These are phyloP conservation scores for Barnettozyma populi DNA, from an alignment of 805 yeast species.

Conservation along the genomic window DNA sequence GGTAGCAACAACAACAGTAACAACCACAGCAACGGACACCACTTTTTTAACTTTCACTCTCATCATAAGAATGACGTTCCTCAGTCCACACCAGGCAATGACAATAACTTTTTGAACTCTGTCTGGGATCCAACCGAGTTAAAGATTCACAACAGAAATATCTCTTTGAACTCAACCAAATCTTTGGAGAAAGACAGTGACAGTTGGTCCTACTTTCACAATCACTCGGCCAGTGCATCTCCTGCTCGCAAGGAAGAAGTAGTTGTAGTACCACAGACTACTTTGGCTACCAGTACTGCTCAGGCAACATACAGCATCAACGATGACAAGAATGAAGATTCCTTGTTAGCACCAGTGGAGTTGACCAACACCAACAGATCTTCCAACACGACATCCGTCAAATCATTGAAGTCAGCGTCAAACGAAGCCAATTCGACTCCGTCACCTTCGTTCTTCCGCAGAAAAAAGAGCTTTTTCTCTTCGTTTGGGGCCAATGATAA, in stretches of 20 bases:
- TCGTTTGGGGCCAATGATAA: slow-evolving; percentile 28
- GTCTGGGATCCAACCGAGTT: slow-evolving; percentile 8
- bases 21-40: neutral
- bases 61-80: neutral
- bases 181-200: slow-evolving; percentile 14
- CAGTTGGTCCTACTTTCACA: slow-evolving; percentile 18
- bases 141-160: slow-evolving; percentile 11
- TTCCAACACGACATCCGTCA: slow-evolving; percentile 12
- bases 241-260: neutral
- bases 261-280: neutral
- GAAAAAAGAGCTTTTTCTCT: slow-evolving; percentile 30
- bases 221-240: neutral
- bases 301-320: neutral
- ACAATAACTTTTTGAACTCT: slow-evolving; percentile 5
- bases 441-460: slow-evolving; percentile 35
- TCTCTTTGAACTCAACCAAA: slow-evolving; percentile 12
- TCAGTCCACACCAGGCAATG: neutral
- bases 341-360: slow-evolving; percentile 13
- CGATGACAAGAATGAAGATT: slow-evolving; percentile 1
- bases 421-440: slow-evolving; percentile 17
- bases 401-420: slow-evolving; percentile 15
- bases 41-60: slow-evolving; percentile 2
- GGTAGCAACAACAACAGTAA: neutral
- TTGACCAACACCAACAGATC: slow-evolving; percentile 20
- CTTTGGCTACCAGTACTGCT: neutral